Evolutionary conservation across 441 rosid genomes (phyloP).

Genomic region (Erodium trifolium): DNA sequence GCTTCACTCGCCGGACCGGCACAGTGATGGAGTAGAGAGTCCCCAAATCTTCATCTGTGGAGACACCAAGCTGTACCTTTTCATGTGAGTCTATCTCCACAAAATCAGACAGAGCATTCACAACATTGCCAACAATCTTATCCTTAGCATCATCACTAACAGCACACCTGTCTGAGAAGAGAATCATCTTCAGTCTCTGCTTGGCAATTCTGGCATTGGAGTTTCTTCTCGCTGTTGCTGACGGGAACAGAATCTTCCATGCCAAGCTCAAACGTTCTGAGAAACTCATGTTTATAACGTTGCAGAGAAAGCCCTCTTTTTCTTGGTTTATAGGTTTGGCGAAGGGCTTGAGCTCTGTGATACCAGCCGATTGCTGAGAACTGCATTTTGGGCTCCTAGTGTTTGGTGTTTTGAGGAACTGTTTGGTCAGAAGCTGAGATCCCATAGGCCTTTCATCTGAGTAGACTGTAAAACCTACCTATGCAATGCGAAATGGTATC

Average conservation of each 20-base stretch:
- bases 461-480: not conserved
- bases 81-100: constrained; percentile 96
- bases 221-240: constrained; percentile 57
- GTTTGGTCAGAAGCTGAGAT: not conserved
- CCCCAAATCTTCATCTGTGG: constrained; percentile 77
- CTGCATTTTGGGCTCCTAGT: not conserved
- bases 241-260: constrained; percentile 90
- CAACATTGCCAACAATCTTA: constrained; percentile 74
- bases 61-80: constrained; percentile 83
- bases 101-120: constrained; percentile 71
- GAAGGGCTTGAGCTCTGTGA: constrained; percentile 42
- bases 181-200: constrained; percentile 92
- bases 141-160: constrained; percentile 92
- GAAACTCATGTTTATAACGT: constrained; percentile 71
- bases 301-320: constrained; percentile 63
- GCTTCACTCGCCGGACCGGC: constrained; percentile 85
- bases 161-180: constrained; percentile 91
- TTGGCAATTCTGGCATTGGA: constrained; percentile 93
- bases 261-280: constrained; percentile 80
- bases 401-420: not conserved
- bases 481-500: not conserved
- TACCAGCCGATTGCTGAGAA: constrained; percentile 15
- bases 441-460: not conserved
- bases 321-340: constrained; percentile 50
- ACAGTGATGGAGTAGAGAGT: constrained; percentile 89